phyloP scores from a whole-genome alignment of 176 grass and related monocot species.

The Carex myosuroides region DNA sequence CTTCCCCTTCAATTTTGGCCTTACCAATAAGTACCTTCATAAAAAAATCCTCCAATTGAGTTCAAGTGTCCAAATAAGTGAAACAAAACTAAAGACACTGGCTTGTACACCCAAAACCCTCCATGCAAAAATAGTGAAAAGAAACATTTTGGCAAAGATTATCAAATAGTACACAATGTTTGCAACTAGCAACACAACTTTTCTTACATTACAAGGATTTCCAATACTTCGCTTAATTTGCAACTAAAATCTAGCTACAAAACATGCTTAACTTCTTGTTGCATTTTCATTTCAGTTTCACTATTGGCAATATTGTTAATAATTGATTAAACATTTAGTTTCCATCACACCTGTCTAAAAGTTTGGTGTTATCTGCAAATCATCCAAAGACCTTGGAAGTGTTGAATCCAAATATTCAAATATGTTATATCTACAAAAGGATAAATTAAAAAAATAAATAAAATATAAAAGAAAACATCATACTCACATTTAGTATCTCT shows the following conservation, averaged over 20 bases:
- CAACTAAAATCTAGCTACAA: not conserved
- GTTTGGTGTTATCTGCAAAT: not conserved
- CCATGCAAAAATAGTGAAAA: not conserved
- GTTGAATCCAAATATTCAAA: not conserved
- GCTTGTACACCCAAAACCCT: not conserved
- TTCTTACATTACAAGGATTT: not conserved
- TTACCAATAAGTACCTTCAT: constrained; percentile 93
- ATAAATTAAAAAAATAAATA: constrained; percentile 10
- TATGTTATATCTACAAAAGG: not conserved
- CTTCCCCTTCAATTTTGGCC: constrained; percentile 92
- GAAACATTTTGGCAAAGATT: constrained; percentile 15
- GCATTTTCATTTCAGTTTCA: not conserved
- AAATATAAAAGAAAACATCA: constrained; percentile 11
- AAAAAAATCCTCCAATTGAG: constrained; percentile 17
- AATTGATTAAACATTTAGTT: not conserved
- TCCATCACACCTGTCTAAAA: not conserved
- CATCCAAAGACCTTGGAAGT: not conserved
- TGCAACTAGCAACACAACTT: not conserved
- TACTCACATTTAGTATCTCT: constrained; percentile 83
- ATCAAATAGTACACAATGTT: constrained; percentile 5
- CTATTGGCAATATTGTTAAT: not conserved
- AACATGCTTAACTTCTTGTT: not conserved
- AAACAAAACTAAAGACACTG: not conserved
- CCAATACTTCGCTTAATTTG: not conserved
- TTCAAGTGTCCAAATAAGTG: not conserved